A percentile compares a stretch with the other conserved stretches of the same genome.
These are phyloP conservation scores for Hemisphaericaspora xylofermentans DNA, from an alignment of 1,139 yeast genomes.

Conservation along the genomic window DNA sequence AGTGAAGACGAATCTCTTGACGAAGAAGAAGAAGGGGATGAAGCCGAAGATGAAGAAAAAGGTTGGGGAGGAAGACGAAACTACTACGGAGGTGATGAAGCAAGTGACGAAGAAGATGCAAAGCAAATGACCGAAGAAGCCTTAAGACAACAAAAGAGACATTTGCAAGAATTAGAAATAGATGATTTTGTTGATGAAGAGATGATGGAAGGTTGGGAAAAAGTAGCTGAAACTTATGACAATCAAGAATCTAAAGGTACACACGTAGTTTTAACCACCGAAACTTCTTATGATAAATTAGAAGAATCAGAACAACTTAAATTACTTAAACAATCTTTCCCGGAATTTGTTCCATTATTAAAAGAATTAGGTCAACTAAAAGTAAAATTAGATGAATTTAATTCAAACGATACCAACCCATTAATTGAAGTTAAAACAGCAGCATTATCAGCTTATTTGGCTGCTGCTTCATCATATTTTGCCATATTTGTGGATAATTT, in stretches of 20 bases:
- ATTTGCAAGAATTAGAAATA: slow-evolving; percentile 74
- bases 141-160: slow-evolving; percentile 79
- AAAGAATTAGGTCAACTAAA: slow-evolving; percentile 57
- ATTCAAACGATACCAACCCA: slow-evolving; percentile 28
- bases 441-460: slow-evolving; percentile 77
- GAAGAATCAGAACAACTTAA: slow-evolving; percentile 45
- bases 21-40: slow-evolving; percentile 45
- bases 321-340: slow-evolving; percentile 60
- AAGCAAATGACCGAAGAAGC: slow-evolving; percentile 87
- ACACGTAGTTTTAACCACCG: slow-evolving; percentile 26
- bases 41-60: slow-evolving; percentile 48
- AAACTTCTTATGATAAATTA: slow-evolving; percentile 35
- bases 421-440: slow-evolving; percentile 51
- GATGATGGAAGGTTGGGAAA: slow-evolving; percentile 69
- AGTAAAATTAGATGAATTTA: slow-evolving; percentile 37
- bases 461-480: slow-evolving; percentile 72
- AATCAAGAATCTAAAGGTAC: slow-evolving; percentile 19
- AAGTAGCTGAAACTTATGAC: slow-evolving; percentile 34
- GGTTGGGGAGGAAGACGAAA: slow-evolving; percentile 84
- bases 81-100: slow-evolving; percentile 83
- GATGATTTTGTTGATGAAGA: slow-evolving; percentile 86
- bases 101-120: slow-evolving; percentile 72
- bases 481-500: slow-evolving; percentile 64
- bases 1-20: slow-evolving; percentile 31
- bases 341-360: slow-evolving; percentile 80